Conservation (phyloP, 768 basidiomycete genomes). For the Tricholoma hemisulphureum region DNA sequence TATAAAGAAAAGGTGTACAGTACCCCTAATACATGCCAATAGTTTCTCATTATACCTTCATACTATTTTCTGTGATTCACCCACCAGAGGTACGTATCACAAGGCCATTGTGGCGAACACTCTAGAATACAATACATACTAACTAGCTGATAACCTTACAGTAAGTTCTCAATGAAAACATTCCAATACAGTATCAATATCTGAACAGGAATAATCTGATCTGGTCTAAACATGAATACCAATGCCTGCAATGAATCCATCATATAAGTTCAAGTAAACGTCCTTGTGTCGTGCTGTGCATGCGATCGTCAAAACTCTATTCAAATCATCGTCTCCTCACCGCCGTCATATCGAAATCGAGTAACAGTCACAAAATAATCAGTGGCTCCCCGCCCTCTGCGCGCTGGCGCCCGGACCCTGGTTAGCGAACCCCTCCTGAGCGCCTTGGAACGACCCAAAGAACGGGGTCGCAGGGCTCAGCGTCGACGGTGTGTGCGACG, state of each 20-base stretch:
- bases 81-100: no score
- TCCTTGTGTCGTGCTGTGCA: background rate
- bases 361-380: background rate
- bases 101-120: background rate
- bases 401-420: background rate
- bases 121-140: constrained; percentile 1
- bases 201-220: no score
- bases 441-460: constrained; percentile 54
- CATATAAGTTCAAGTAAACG: background rate
- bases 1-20: no score
- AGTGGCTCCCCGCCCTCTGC: constrained; percentile 8
- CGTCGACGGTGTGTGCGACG: constrained; percentile 62
- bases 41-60: no score
- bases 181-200: background rate
- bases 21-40: no score
- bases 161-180: background rate
- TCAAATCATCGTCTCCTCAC: background rate
- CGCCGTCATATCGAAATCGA: no score
- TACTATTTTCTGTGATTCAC: no score
- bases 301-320: background rate
- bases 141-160: background rate
- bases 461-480: constrained; percentile 73
- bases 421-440: constrained; percentile 1
- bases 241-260: background rate
- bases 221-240: background rate